phyloP scores from a whole-genome alignment of 2,329 filamentous ascomycete genomes.

The Paecilomyces variotii region DNA sequence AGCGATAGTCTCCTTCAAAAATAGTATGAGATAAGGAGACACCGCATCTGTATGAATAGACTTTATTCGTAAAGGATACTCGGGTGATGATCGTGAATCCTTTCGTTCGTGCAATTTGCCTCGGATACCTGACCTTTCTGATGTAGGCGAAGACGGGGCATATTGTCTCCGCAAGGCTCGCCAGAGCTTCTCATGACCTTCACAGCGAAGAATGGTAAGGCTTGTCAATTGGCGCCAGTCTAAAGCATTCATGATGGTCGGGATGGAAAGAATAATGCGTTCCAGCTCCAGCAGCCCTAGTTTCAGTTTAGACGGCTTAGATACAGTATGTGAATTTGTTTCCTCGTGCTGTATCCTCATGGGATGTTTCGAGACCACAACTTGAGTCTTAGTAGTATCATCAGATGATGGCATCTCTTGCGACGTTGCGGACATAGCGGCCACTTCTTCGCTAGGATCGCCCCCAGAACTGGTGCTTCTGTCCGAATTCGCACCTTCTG shows the following conservation, averaged over 20 bases:
- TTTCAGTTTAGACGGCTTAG: constrained; percentile 48
- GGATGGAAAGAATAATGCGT: constrained; percentile 62
- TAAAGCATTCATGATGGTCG: constrained; percentile 60
- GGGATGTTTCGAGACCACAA: background rate
- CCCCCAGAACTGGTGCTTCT: background rate
- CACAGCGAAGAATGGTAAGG: constrained; percentile 66
- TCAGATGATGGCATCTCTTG: background rate
- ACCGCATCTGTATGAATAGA: constrained; percentile 68
- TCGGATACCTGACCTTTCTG: constrained; percentile 4
- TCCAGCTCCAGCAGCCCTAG: constrained; percentile 70
- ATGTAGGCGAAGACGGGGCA: constrained; percentile 32
- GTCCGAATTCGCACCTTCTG: background rate
- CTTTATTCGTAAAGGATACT: constrained; percentile 60
- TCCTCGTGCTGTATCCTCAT: background rate
- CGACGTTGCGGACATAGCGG: background rate
- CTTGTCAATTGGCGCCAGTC: constrained; percentile 67
- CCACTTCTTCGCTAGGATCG: background rate
- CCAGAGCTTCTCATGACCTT: constrained; percentile 67
- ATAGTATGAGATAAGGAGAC: constrained; percentile 60
- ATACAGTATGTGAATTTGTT: constrained; percentile 12
- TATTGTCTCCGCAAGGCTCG: constrained; percentile 59
- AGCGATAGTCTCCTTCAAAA: constrained; percentile 68
- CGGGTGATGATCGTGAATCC: constrained; percentile 39
- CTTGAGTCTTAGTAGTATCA: background rate
- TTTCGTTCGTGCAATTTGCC: background rate